Evolutionary conservation across 1,284 basidiomycete species (phyloP).

Genomic region (Boletus hoseneyae): DNA sequence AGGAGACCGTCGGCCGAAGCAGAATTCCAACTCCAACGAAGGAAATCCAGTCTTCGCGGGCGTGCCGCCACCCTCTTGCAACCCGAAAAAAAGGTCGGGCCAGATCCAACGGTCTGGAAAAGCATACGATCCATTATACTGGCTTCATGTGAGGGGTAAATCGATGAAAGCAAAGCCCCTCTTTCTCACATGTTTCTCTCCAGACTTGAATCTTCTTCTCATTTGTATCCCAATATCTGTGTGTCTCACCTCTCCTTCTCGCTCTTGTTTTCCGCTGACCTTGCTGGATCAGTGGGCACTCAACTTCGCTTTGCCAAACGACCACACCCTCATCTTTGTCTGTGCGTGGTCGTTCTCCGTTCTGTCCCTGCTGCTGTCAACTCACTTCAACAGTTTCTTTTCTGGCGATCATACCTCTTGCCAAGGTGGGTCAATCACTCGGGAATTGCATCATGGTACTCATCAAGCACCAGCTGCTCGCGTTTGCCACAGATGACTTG

Average conservation of each 20-base stretch:
- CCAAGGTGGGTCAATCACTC: constrained; percentile 47
- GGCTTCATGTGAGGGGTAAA: constrained; percentile 45
- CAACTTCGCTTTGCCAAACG: constrained; percentile 53
- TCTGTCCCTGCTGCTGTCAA: constrained; percentile 4
- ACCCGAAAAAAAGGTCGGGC: constrained; percentile 39
- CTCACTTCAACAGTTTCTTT: constrained; percentile 54
- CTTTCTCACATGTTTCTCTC: constrained; percentile 3
- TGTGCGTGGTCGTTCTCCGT: constrained; percentile 43
- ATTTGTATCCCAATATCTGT: constrained; percentile 70
- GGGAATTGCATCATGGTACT: not conserved
- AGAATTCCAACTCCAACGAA: constrained; percentile 3
- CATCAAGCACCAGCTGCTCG: constrained; percentile 55
- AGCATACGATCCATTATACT: constrained; percentile 49
- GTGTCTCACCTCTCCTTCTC: constrained; percentile 24
- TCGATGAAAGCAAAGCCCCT: not conserved
- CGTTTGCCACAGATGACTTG: constrained; percentile 85
- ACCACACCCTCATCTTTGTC: constrained; percentile 67
- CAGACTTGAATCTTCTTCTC: constrained; percentile 65
- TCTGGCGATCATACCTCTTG: constrained; percentile 70
- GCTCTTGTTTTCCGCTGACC: constrained; percentile 3
- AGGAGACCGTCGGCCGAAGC: not conserved
- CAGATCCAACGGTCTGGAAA: constrained; percentile 39
- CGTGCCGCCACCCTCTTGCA: constrained; percentile 25
- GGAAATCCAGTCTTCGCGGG: constrained; percentile 11
- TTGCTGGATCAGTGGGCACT: constrained; percentile 59